Percentiles rank a stretch among this genome's conserved stretches.
These are phyloP conservation scores for Rhizopogon salebrosus DNA, from an alignment of 768 basidiomycete genomes.

Conservation along the genomic window DNA sequence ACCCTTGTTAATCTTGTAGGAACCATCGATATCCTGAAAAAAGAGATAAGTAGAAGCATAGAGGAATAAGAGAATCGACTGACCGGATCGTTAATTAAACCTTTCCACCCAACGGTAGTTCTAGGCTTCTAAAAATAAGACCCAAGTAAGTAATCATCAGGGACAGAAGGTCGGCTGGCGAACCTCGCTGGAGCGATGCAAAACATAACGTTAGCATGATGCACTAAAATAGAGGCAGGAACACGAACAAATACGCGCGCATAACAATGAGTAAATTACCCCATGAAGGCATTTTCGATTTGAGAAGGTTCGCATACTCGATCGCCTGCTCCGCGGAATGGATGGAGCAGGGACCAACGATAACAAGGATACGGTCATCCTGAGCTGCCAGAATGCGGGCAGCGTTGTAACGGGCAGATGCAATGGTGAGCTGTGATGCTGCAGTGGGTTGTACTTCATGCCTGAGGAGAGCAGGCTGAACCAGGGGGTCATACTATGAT, in stretches of 20 bases:
- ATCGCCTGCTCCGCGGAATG: slow-evolving; percentile 84
- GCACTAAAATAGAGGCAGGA: slow-evolving; percentile 1
- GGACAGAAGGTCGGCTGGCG: neutral
- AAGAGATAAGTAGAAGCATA: neutral
- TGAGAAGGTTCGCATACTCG: slow-evolving; percentile 73
- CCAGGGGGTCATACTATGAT: slow-evolving; percentile 86
- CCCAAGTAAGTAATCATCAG: slow-evolving; percentile 7
- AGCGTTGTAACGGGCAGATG: slow-evolving; percentile 70
- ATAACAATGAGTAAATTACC: slow-evolving; percentile 86
- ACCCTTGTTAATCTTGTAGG: slow-evolving; percentile 96
- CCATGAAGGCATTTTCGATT: slow-evolving; percentile 59
- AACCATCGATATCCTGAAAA: slow-evolving; percentile 73
- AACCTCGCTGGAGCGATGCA: slow-evolving; percentile 32
- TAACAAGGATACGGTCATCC: slow-evolving; percentile 82
- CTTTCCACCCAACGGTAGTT: slow-evolving; percentile 98
- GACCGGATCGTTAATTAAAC: slow-evolving; percentile 83
- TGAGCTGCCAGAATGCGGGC: slow-evolving; percentile 78
- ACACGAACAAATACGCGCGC: slow-evolving; percentile 93
- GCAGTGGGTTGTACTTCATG: slow-evolving; percentile 75
- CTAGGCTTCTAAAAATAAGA: slow-evolving; percentile 70
- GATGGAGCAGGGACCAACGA: slow-evolving; percentile 96
- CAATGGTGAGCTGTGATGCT: slow-evolving; percentile 69
- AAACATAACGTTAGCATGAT: slow-evolving; percentile 30
- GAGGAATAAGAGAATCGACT: neutral
- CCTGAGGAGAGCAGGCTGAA: slow-evolving; percentile 86